phyloP scores from a whole-genome alignment of 176 grass and related monocot species.

The Ensete ventricosum region DNA sequence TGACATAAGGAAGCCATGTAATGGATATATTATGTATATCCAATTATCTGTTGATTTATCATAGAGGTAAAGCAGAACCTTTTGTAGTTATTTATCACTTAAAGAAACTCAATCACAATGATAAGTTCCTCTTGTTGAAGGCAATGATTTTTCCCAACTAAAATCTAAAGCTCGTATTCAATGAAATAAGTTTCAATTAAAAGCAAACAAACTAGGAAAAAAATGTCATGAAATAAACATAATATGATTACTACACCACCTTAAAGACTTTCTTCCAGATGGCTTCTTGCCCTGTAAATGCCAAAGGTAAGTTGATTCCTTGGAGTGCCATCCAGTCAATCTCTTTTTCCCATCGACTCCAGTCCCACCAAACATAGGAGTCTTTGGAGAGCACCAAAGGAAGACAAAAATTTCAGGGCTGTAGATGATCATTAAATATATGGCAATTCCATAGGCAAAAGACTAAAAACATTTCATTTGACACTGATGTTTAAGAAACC shows the following conservation, averaged over 20 bases:
- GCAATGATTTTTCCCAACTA: no score
- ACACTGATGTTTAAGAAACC: no score
- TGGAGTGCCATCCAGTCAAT: slow-evolving; percentile 90
- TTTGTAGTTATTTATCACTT: no score
- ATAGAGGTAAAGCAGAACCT: no score
- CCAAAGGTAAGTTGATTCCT: slow-evolving; percentile 68
- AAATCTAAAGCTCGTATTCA: neutral
- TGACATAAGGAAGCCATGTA: no score
- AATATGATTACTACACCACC: slow-evolving; percentile 18
- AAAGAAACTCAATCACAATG: no score
- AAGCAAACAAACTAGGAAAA: neutral
- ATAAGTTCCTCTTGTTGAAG: no score
- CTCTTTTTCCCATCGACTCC: slow-evolving; percentile 71
- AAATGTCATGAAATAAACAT: neutral
- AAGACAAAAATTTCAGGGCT: neutral
- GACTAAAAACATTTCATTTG: neutral
- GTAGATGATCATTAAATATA: neutral
- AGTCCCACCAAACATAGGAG: slow-evolving; percentile 79
- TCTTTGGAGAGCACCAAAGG: slow-evolving; percentile 24
- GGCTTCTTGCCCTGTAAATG: slow-evolving; percentile 65
- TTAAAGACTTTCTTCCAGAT: slow-evolving; percentile 74
- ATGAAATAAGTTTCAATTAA: neutral
- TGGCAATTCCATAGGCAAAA: neutral
- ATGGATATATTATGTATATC: no score
- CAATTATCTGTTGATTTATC: no score